These are phyloP conservation scores for Vitellaria paradoxa DNA, from an alignment of 179 eudicot genomes.

Conservation along the genomic window DNA sequence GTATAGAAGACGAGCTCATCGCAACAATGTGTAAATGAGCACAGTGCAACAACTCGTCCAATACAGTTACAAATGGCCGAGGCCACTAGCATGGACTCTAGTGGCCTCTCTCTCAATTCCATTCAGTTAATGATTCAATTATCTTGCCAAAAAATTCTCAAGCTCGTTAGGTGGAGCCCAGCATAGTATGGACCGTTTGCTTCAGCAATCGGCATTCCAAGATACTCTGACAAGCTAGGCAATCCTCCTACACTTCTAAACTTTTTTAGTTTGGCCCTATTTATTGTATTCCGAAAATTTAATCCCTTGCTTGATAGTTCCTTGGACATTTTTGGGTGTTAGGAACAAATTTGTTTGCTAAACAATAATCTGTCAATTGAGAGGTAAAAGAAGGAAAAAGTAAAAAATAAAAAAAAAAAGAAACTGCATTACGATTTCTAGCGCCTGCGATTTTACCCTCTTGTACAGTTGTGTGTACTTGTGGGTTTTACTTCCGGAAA, in stretches of 20 bases:
- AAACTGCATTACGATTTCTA: too few species aligned
- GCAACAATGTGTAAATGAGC: slow-evolving; percentile 31
- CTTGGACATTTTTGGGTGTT: not conserved
- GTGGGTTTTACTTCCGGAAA: too few species aligned
- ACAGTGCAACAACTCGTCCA: slow-evolving; percentile 38
- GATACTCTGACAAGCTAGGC: slow-evolving; percentile 88
- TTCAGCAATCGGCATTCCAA: slow-evolving; percentile 69
- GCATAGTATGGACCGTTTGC: slow-evolving; percentile 50
- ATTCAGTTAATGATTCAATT: slow-evolving; percentile 32
- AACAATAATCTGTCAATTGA: not conserved
- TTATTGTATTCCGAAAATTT: not conserved
- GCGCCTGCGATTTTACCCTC: too few species aligned
- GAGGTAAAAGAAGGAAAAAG: not conserved
- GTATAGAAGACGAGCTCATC: slow-evolving; percentile 57
- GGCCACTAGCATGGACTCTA: slow-evolving; percentile 46
- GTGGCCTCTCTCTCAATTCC: slow-evolving; percentile 43
- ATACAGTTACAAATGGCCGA: slow-evolving; percentile 51
- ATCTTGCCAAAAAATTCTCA: slow-evolving; percentile 37
- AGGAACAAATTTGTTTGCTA: not conserved
- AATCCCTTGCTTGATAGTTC: not conserved
- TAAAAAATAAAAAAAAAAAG: too few species aligned
- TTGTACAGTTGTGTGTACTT: too few species aligned
- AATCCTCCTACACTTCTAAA: not conserved
- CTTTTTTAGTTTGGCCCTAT: not conserved
- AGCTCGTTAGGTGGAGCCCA: slow-evolving; percentile 52